A percentile compares a stretch with the other conserved stretches of the same genome.
phyloP scores from a whole-genome alignment of 495 filamentous ascomycete genomes.

The Neurospora tetrasperma region DNA sequence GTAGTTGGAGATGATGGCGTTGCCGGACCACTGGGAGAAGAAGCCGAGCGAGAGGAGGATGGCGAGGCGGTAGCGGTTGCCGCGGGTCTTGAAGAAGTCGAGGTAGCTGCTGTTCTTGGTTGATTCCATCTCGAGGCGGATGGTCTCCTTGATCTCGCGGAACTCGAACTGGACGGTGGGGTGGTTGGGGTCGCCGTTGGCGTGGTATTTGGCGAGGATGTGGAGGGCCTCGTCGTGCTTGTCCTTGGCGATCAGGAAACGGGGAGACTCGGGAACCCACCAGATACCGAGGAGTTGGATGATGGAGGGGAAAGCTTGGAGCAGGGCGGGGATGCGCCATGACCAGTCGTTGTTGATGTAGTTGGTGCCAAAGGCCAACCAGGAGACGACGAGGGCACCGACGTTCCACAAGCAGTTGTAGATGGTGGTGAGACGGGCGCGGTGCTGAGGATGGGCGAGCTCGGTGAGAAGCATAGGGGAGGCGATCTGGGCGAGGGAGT shows the following conservation, averaged over 20 bases:
- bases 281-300: conserved; percentile 42
- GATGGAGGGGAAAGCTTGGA: conserved; percentile 44
- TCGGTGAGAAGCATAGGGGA: conserved; percentile 57
- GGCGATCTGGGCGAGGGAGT: conserved; percentile 48
- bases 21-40: conserved; percentile 62
- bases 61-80: conserved; percentile 54
- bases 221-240: conserved; percentile 50
- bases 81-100: conserved; percentile 57
- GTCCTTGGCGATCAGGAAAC: conserved; percentile 57
- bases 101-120: conserved; percentile 34
- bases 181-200: conserved; percentile 44
- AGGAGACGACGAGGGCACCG: conserved; percentile 44
- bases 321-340: conserved; percentile 45
- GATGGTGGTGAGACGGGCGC: conserved; percentile 53
- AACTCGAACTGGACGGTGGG: conserved; percentile 51
- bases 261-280: conserved; percentile 50
- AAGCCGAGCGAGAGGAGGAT: conserved; percentile 50
- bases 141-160: conserved; percentile 49
- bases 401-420: conserved; percentile 59
- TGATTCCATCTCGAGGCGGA: conserved; percentile 40
- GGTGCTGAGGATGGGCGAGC: conserved; percentile 56
- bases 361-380: conserved; percentile 42
- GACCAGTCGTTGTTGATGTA: conserved; percentile 39
- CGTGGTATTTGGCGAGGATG: conserved; percentile 48
- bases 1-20: conserved; percentile 58